Base-by-base conservation (phyloP, 345 rosid genomes). In the Boechera retrofracta region DNA sequence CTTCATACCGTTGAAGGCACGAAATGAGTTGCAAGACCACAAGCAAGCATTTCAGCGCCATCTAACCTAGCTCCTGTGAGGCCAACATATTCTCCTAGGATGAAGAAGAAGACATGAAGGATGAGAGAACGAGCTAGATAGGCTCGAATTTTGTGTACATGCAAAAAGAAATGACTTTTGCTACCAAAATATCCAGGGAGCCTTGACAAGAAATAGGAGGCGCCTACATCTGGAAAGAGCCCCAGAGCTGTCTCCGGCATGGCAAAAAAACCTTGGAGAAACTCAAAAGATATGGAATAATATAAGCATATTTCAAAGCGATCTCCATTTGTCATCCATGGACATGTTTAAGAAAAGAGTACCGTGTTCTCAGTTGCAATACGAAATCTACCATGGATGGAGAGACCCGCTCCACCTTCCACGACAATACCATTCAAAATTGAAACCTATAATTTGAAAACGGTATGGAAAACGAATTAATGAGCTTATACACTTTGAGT, bases 21-120 rank as follows among this genome's bases (percentile, higher is more conserved):
- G 63, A 85, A 87, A 79, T 93, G 98, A 69, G 98, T 93, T 44
- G 96, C 97, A 77, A 93, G 96, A 73, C 96, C 98, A 78, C 92
- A 88, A 36, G 90, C 87, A 75, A 87, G 86, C 97, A 91, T 86
- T 85, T 93, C 98, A 6, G 91, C 89, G 49, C 95, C 97, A 80
- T 89, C 90, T 80, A 93, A 79, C 74, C 88, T 85, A 63, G 89
- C 79, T 64, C 97, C 92, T 1, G 94, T 86, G 45, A 91, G 96
- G 33, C 91, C 91, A 67, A 85, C 71, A 82, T 88, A 93, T 74
- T 93, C 97, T 42, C 98, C 97, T 91, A 79, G 6, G 6, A 45
- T 45, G 3, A 62, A n/a, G 18, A 71, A 63, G 13, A 62, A 39
- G 31, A 53, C 57, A 32, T 3, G 26, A 33, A 60, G 3, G 15